Conservation (phyloP, 306 rosid genomes). For the Acacia melanoxylon region DNA sequence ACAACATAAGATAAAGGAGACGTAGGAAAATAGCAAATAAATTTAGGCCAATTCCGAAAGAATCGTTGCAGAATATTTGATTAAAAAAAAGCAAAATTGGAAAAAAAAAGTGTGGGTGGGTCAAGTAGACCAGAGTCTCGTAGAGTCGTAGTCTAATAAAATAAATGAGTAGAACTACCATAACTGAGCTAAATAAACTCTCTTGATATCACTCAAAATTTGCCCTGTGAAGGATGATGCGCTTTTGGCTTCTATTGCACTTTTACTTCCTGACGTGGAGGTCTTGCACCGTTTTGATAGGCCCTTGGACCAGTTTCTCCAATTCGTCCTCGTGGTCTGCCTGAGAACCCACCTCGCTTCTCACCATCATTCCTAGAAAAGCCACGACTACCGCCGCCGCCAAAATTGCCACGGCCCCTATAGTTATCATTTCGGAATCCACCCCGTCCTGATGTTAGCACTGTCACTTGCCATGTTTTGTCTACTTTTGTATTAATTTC, state of each 20-base stretch:
- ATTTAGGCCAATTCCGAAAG: slow-evolving; percentile 31
- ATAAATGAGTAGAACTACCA: slow-evolving; percentile 13
- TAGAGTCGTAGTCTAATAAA: too few relatives aligned
- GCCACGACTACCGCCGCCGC: slow-evolving; percentile 50
- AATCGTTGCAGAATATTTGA: slow-evolving; percentile 35
- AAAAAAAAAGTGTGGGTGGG: neutral
- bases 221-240: slow-evolving; percentile 4
- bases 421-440: slow-evolving; percentile 64
- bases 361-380: slow-evolving; percentile 55
- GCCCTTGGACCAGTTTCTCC: slow-evolving; percentile 1
- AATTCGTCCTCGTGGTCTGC: slow-evolving; percentile 39
- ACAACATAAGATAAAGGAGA: neutral
- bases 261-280: slow-evolving; percentile 41
- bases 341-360: slow-evolving; percentile 53
- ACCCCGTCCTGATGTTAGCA: slow-evolving; percentile 48
- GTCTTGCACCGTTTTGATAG: slow-evolving; percentile 53
- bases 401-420: slow-evolving; percentile 64
- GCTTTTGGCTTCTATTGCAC: slow-evolving; percentile 34
- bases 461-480: neutral
- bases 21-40: slow-evolving; percentile 25
- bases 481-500: slow-evolving; percentile 6
- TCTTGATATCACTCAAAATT: slow-evolving; percentile 19
- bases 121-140: too few relatives aligned
- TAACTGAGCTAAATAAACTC: neutral
- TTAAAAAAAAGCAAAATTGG: slow-evolving; percentile 29